Conservation (phyloP, 345 rosid genomes). For the Cardamine resedifolia region DNA sequence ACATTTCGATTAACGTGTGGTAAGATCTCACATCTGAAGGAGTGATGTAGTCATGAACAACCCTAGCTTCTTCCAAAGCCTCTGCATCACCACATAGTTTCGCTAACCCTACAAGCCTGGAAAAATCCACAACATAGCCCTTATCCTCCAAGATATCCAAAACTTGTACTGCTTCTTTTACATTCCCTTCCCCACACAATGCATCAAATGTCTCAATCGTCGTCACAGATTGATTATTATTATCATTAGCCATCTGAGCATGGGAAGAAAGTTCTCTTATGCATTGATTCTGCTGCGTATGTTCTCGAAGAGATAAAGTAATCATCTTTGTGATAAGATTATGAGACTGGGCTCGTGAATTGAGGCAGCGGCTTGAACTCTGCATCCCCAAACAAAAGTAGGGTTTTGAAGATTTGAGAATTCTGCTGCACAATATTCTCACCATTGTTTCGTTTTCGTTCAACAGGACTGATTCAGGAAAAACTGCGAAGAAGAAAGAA, state of each 20-base stretch:
- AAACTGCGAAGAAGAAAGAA: too few relatives aligned
- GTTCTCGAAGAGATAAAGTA: not conserved
- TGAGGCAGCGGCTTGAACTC: slow-evolving; percentile 17
- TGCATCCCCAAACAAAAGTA: not conserved
- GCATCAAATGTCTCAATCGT: slow-evolving; percentile 15
- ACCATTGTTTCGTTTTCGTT: not conserved
- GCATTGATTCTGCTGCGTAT: not conserved
- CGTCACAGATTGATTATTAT: not conserved
- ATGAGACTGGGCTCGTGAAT: slow-evolving; percentile 1
- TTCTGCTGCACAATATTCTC: not conserved
- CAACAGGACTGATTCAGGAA: too few relatives aligned
- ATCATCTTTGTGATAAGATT: not conserved
- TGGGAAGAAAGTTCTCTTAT: not conserved
- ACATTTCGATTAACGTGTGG: slow-evolving; percentile 62
- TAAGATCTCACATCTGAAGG: slow-evolving; percentile 41
- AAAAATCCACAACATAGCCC: slow-evolving; percentile 44
- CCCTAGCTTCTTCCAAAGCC: slow-evolving; percentile 59
- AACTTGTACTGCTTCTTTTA: slow-evolving; percentile 55
- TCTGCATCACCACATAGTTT: slow-evolving; percentile 55
- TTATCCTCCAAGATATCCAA: slow-evolving; percentile 43
- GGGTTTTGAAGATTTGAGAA: slow-evolving; percentile 13
- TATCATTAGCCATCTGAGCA: not conserved
- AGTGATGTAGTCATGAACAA: slow-evolving; percentile 45
- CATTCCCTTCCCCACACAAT: slow-evolving; percentile 47
- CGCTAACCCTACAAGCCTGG: slow-evolving; percentile 47